Conservation (phyloP, 163 green algal genomes). For the Scenedesmus sp. region DNA sequence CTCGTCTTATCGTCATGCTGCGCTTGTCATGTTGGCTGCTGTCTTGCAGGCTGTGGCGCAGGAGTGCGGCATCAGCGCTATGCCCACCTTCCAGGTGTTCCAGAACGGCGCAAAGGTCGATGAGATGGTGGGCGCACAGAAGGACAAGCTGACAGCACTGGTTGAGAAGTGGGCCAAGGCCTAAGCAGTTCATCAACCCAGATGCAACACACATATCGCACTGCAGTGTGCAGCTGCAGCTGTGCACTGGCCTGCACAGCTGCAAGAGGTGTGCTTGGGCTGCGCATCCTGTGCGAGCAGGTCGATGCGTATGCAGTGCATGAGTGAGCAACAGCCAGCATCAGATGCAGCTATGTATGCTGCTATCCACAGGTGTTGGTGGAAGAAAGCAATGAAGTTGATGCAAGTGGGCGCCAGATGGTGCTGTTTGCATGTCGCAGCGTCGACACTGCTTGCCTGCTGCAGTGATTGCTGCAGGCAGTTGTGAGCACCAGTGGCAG, state of each 20-base stretch:
- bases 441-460: too few species aligned
- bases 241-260: not conserved
- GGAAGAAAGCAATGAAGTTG: too few species aligned
- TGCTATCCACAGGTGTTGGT: too few species aligned
- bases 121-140: slow-evolving; percentile 79
- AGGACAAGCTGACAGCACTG: slow-evolving; percentile 76
- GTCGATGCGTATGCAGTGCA: not conserved
- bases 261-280: too few species aligned
- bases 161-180: slow-evolving; percentile 66
- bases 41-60: slow-evolving; percentile 68
- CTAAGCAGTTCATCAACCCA: not conserved
- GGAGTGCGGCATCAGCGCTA: slow-evolving; percentile 73
- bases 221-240: not conserved
- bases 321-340: not conserved
- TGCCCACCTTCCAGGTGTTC: slow-evolving; percentile 78
- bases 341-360: not conserved
- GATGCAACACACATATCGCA: not conserved
- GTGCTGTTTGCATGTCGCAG: too few species aligned
- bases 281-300: too few species aligned
- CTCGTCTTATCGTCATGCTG: too few species aligned
- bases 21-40: not conserved
- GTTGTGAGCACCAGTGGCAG: too few species aligned
- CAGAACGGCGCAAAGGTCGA: slow-evolving; percentile 75
- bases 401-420: too few species aligned
- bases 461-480: too few species aligned